Conservation (phyloP, 768 basidiomycete species). For the Leccinum aurantiacum region DNA sequence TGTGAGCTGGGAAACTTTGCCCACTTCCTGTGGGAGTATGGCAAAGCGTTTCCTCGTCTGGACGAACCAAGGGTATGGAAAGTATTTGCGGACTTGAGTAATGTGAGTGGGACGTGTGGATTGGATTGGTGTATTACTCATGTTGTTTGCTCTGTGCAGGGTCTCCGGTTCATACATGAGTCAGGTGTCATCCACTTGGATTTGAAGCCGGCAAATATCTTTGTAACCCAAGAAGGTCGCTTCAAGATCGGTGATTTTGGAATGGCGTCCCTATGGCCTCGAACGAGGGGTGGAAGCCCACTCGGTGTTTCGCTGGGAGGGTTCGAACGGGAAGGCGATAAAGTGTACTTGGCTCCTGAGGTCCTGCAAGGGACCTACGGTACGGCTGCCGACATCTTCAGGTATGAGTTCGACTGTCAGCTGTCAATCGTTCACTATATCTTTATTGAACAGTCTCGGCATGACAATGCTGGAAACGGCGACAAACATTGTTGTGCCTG, state of each 20-base stretch:
- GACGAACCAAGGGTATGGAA: slow-evolving; percentile 97
- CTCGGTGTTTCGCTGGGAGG: slow-evolving; percentile 38
- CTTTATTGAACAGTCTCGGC: slow-evolving; percentile 65
- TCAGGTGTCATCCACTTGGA: slow-evolving; percentile 92
- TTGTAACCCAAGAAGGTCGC: slow-evolving; percentile 81
- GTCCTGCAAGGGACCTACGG: slow-evolving; percentile 90
- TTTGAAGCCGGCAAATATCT: slow-evolving; percentile 96
- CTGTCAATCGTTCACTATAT: slow-evolving; percentile 6
- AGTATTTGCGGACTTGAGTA: slow-evolving; percentile 84
- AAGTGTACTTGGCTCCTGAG: slow-evolving; percentile 95
- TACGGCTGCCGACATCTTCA: slow-evolving; percentile 95
- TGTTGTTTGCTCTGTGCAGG: slow-evolving; percentile 44
- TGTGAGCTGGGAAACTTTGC: slow-evolving; percentile 92
- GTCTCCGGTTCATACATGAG: slow-evolving; percentile 86
- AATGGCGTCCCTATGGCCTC: slow-evolving; percentile 93
- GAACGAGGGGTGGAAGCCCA: slow-evolving; percentile 41
- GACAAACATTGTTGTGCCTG: slow-evolving; percentile 94
- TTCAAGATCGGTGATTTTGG: slow-evolving; percentile 99
- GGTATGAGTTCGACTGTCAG: slow-evolving; percentile 51
- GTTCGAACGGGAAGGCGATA: slow-evolving; percentile 98
- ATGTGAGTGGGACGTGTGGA: slow-evolving; percentile 55
- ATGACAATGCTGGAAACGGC: slow-evolving; percentile 95
- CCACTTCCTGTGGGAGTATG: slow-evolving; percentile 89
- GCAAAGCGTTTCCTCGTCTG: slow-evolving; percentile 75
- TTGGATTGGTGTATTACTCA: slow-evolving; percentile 25